phyloP scores from a whole-genome alignment of 1,284 basidiomycete genomes.

The Prillingera fragicola region DNA sequence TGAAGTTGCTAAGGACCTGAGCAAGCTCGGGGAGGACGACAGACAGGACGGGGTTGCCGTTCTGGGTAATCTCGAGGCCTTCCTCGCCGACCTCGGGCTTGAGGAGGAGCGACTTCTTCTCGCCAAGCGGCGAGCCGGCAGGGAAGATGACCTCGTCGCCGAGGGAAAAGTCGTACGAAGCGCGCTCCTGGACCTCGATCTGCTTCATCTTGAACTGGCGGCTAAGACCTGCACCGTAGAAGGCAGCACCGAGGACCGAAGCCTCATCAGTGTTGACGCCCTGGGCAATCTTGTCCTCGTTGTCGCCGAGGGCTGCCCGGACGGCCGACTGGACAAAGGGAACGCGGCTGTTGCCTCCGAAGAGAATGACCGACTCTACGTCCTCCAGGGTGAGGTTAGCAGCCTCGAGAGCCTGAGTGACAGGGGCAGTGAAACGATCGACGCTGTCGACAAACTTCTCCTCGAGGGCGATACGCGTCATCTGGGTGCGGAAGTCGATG shows the following conservation, averaged over 20 bases:
- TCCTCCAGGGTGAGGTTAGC: conserved; percentile 64
- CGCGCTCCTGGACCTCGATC: conserved; percentile 74
- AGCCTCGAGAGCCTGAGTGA: conserved; percentile 66
- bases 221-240: conserved; percentile 84
- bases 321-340: conserved; percentile 86
- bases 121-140: conserved; percentile 63
- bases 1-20: conserved; percentile 39
- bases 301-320: conserved; percentile 69
- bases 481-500: conserved; percentile 76
- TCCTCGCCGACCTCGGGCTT: conserved; percentile 60
- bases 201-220: conserved; percentile 94
- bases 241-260: conserved; percentile 86
- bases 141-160: conserved; percentile 59
- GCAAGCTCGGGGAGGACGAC: conserved; percentile 34
- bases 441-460: conserved; percentile 51
- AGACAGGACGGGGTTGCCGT: conserved; percentile 27
- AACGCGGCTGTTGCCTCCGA: conserved; percentile 81
- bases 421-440: conserved; percentile 63
- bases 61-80: conserved; percentile 63
- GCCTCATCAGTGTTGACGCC: conserved; percentile 98
- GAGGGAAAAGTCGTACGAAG: conserved; percentile 55
- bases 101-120: conserved; percentile 64
- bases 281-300: conserved; percentile 67
- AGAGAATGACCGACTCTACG: conserved; percentile 80
- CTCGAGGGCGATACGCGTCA: conserved; percentile 76